Percentiles rank a stretch among this genome's conserved stretches.
Conservation (phyloP, 2,329 filamentous ascomycete genomes). For the Coniochaeta sp. region DNA sequence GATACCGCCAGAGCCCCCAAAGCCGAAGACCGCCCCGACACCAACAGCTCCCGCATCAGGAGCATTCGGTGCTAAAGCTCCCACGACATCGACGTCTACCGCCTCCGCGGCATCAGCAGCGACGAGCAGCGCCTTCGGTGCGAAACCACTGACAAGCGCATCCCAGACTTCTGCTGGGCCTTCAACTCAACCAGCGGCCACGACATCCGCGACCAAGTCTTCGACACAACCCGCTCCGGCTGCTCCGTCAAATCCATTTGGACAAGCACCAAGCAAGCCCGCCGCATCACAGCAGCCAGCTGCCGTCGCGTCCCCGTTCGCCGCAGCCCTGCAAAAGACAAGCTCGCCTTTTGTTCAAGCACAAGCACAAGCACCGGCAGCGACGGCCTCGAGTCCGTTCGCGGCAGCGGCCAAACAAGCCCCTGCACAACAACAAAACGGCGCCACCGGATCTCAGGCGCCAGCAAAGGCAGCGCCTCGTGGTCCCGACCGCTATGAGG, state of each 20-base stretch:
- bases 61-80: too few relatives aligned
- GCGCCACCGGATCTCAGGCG: slow-evolving; percentile 2
- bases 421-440: background rate
- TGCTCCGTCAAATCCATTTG: background rate
- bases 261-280: background rate
- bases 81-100: too few relatives aligned
- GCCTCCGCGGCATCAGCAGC: too few relatives aligned
- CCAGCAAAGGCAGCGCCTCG: slow-evolving; percentile 2
- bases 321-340: background rate
- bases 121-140: too few relatives aligned
- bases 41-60: too few relatives aligned
- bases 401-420: background rate
- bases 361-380: background rate
- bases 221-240: background rate
- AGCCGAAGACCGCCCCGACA: slow-evolving; percentile 4
- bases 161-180: background rate
- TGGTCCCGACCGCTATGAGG: slow-evolving; percentile 35
- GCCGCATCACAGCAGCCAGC: background rate
- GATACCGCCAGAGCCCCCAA: slow-evolving; percentile 15
- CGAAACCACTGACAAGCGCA: background rate
- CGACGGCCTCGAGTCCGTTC: background rate
- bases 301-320: too few relatives aligned
- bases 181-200: too few relatives aligned
- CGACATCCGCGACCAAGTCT: too few relatives aligned
- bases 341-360: background rate